Evolutionary conservation across 768 basidiomycete species (phyloP), one percentile per base, ranked within the genome.

Genomic region (Termitomyces sp.): DNA sequence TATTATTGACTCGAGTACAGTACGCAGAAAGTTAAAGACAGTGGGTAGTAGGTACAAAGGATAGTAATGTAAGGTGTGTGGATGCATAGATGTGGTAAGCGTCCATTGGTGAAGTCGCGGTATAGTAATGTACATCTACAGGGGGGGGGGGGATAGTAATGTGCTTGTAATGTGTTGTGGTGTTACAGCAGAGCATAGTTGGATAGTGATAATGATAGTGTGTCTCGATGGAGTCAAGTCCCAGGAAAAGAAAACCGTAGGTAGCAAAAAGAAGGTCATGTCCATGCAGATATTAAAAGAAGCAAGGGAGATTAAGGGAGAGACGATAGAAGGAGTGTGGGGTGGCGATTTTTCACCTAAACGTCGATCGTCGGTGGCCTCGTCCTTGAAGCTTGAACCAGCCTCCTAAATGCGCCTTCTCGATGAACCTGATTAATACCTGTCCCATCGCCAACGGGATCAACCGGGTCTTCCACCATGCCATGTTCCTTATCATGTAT

Each of bases 311-410:
- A 59, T 52, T 14, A 53, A 51, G 58, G 41, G 63, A 62, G 53
- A 50, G 52, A 42, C 51, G 22, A 41, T 46, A 44, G 50, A 49
- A 42, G 31, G 37, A 32, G 39, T 20, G 46, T 56, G 34, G 18
- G 42, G n/a, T 31, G 46, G 34, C 47, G 26, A 16, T 20, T 26
- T 43, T 37, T 29, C 34, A 14, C 41, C 58, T 59, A 62, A 34
- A 61, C 61, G 31, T 63, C 64, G 31, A 61, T 61, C 32, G 53
- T 57, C 41, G 58, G 57, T n/a, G 59, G 56, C 8, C 54, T 59
- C 51, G 70, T 67, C 56, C 63, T 64, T 31, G 70, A 71, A 59
- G 67, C 64, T 29, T 68, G 63, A 22, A 72, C 69, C 37, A 72
- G 64, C 55, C 70, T 61, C 59, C 67, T 67, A 32, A 74, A 67